Base-by-base conservation (phyloP, 2,329 filamentous ascomycete genomes). In the Pezicula radicicola region DNA sequence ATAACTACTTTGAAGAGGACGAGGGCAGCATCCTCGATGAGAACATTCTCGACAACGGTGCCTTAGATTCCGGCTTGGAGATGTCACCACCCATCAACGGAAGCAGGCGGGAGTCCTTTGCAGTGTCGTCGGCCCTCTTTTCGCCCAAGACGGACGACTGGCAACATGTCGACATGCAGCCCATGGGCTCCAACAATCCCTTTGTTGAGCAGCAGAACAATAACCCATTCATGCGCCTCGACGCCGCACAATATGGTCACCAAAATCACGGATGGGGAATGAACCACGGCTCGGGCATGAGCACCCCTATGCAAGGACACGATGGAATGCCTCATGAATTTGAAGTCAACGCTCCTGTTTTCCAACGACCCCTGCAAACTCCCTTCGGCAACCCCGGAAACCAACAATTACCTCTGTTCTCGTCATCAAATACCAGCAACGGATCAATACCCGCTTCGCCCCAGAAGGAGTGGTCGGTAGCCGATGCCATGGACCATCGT, bases 241-340 rank as follows among this genome's bases (percentile, higher is more conserved):
- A 82, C 51, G 75, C 78, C 56, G 67, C 68, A 50, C 78, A 81
- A 57, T 67, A 63, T 43, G 60, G 60, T 7, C 63, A 65, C 21
- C 63, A 63, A 39, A 56, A 46, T 48, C 59, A 65, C 35, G 57
- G 55, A 33, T 68, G 63, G 63, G 48, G 53, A 6, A 63, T 67
- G 60, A 59, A 55, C 51, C 79, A 78, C 47, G 76, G 75, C 61
- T 88, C 88, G 25, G 87, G 84, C 48, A 82, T 89, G 56, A 87
- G 84, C 68, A 93, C 89, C 6, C 87, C 88, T 15, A 83, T 91
- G 55, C 84, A 83, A 55, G 76, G 83, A 49, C 88, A 89, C 63
- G 86, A 89, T 62, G 80, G 84, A 46, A 70, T 84, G 33, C 72
- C 79, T 37, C 66, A 75, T 43, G 80, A 82, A 19, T 85, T 79